Percentiles rank a stretch among this genome's conserved stretches.
These are phyloP conservation scores for Botryotinia narcissicola DNA, from an alignment of 2,329 filamentous ascomycete species.

Conservation along the genomic window DNA sequence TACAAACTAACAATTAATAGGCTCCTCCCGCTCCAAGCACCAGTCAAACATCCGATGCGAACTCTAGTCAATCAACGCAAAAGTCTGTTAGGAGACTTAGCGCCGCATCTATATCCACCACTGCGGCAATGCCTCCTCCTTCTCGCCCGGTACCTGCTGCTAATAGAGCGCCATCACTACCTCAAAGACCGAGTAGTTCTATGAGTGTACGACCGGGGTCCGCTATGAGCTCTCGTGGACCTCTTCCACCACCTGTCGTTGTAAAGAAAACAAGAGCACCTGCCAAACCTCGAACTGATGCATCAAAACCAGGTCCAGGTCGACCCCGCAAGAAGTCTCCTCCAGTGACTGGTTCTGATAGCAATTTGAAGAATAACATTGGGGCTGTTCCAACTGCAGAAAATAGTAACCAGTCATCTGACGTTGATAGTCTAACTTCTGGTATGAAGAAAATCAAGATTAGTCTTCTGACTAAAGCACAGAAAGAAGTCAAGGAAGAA, in stretches of 20 bases:
- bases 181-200: slow-evolving; percentile 43
- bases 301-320: slow-evolving; percentile 36
- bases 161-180: slow-evolving; percentile 34
- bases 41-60: slow-evolving; percentile 35
- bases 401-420: slow-evolving; percentile 29
- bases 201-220: slow-evolving; percentile 45
- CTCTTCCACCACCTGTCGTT: slow-evolving; percentile 42
- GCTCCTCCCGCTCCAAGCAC: slow-evolving; percentile 22
- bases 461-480: slow-evolving; percentile 54
- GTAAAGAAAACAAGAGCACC: slow-evolving; percentile 60
- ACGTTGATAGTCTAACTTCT: slow-evolving; percentile 54
- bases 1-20: slow-evolving; percentile 3
- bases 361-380: neutral
- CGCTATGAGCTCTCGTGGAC: slow-evolving; percentile 43
- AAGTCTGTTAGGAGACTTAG: slow-evolving; percentile 44
- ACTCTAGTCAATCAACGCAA: slow-evolving; percentile 31
- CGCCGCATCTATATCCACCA: slow-evolving; percentile 43
- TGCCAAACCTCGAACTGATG: slow-evolving; percentile 43
- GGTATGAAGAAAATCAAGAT: slow-evolving; percentile 64
- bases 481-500: slow-evolving; percentile 52
- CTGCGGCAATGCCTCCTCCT: slow-evolving; percentile 36
- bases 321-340: slow-evolving; percentile 34
- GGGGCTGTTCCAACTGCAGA: slow-evolving; percentile 18
- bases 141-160: slow-evolving; percentile 26
- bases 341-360: slow-evolving; percentile 26